These are phyloP conservation scores for Exophiala mesophila DNA, from an alignment of 2,329 filamentous ascomycete genomes.

Conservation along the genomic window DNA sequence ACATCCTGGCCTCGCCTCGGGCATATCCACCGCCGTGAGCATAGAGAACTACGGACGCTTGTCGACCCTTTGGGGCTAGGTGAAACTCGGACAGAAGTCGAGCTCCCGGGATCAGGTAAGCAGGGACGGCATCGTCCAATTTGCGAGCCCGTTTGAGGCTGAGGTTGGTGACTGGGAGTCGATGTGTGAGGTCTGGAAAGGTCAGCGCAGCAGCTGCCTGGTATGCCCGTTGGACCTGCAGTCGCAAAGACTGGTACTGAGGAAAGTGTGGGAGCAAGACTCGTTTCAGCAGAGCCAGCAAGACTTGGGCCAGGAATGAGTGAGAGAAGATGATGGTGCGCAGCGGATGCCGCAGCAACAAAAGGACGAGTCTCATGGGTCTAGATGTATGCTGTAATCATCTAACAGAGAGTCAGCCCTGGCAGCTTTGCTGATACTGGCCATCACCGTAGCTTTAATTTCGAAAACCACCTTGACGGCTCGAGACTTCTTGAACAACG, in stretches of 20 bases:
- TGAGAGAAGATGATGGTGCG: conserved; percentile 4
- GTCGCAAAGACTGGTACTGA: conserved; percentile 6
- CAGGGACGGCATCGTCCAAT: conserved; percentile 2
- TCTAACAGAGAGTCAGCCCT: too few relatives aligned
- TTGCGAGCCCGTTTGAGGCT: conserved; percentile 2
- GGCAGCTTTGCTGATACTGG: too few relatives aligned
- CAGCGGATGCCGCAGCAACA: conserved; percentile 6
- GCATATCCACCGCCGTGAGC: conserved; percentile 15
- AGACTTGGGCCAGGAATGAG: conserved; percentile 5
- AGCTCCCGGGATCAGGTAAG: conserved; percentile 8
- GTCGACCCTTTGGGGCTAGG: neutral
- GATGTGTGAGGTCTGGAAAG: conserved; percentile 10
- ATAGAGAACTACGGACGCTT: conserved; percentile 6
- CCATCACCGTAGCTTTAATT: too few relatives aligned
- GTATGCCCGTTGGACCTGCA: conserved; percentile 9
- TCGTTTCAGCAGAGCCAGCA: conserved; percentile 5
- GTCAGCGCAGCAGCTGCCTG: conserved; percentile 2
- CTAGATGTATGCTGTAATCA: too few relatives aligned
- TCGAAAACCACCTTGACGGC: too few relatives aligned
- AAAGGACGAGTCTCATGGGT: conserved; percentile 2
- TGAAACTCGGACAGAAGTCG: conserved; percentile 1
- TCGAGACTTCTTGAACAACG: too few relatives aligned
- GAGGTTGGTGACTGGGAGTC: conserved; percentile 7
- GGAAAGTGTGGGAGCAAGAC: conserved; percentile 9
- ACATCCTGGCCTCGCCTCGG: conserved; percentile 16